phyloP scores from a whole-genome alignment of 495 filamentous ascomycete genomes.

The Xylaria cubensis region DNA sequence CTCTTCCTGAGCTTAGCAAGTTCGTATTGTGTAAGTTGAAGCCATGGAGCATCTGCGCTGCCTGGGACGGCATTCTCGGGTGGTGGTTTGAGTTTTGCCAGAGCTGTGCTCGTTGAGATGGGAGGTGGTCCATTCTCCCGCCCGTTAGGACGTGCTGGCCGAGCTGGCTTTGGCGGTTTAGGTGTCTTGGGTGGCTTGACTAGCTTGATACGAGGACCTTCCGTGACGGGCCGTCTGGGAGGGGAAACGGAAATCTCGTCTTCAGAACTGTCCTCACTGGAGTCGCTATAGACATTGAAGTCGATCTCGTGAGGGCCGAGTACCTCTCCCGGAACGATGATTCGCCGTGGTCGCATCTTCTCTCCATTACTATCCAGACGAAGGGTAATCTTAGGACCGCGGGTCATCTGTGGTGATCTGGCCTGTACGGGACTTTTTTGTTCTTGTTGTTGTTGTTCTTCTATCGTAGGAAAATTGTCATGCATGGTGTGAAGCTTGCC shows the following conservation, averaged over 20 bases:
- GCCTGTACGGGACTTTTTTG: slow-evolving; percentile 58
- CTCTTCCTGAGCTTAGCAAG: slow-evolving; percentile 89
- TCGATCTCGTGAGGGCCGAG: slow-evolving; percentile 63
- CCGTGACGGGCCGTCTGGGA: slow-evolving; percentile 41
- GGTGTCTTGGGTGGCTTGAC: slow-evolving; percentile 47
- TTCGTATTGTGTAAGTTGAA: slow-evolving; percentile 87
- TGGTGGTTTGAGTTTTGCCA: slow-evolving; percentile 78
- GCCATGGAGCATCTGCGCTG: slow-evolving; percentile 83
- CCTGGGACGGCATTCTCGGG: slow-evolving; percentile 78
- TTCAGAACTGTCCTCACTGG: slow-evolving; percentile 51
- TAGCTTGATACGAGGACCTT: slow-evolving; percentile 51
- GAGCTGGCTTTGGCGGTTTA: slow-evolving; percentile 52
- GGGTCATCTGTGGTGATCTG: slow-evolving; percentile 63
- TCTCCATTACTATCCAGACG: slow-evolving; percentile 63
- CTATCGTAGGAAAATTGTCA: slow-evolving; percentile 54
- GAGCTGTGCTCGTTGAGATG: slow-evolving; percentile 82
- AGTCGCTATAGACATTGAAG: slow-evolving; percentile 56
- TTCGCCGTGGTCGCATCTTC: slow-evolving; percentile 53
- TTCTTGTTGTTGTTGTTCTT: slow-evolving; percentile 64
- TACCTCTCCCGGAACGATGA: slow-evolving; percentile 65
- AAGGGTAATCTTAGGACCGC: slow-evolving; percentile 67
- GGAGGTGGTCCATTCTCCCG: slow-evolving; percentile 45
- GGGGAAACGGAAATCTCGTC: slow-evolving; percentile 38
- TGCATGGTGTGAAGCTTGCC: slow-evolving; percentile 81
- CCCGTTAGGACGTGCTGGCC: slow-evolving; percentile 48